Evolutionary conservation across 306 rosid genomes (phyloP).

Genomic region (Cicer bijugum): DNA sequence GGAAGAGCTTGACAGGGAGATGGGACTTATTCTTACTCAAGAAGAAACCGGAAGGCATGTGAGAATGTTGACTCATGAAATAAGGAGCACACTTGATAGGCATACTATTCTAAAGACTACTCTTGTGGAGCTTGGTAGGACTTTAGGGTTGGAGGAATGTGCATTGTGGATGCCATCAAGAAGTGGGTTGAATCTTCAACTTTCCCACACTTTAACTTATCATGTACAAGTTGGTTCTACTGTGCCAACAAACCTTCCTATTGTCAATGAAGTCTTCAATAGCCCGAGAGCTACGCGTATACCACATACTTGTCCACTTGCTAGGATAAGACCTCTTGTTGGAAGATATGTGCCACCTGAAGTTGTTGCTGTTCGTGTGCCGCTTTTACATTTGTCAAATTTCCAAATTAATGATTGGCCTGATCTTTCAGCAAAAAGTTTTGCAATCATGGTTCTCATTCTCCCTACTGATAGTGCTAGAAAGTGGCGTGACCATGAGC

Average conservation of each 20-base stretch:
- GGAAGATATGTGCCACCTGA: conserved; percentile 82
- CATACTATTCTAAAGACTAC: conserved; percentile 90
- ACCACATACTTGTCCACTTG: conserved; percentile 75
- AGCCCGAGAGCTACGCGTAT: conserved; percentile 69
- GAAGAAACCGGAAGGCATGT: conserved; percentile 96
- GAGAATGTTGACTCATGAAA: conserved; percentile 96
- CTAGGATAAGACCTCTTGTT: conserved; percentile 69
- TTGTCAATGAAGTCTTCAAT: conserved; percentile 76
- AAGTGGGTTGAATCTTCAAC: conserved; percentile 69
- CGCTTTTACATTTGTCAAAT: conserved; percentile 78
- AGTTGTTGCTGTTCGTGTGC: conserved; percentile 90
- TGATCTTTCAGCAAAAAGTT: conserved; percentile 73
- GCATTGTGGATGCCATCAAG: conserved; percentile 96
- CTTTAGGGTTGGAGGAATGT: conserved; percentile 85
- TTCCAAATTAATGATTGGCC: conserved; percentile 86
- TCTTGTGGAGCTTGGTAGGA: conserved; percentile 89
- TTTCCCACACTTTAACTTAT: conserved; percentile 73
- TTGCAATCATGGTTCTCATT: conserved; percentile 91
- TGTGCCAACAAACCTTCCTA: conserved; percentile 67
- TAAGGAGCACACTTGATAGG: conserved; percentile 87
- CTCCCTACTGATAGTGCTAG: conserved; percentile 82
- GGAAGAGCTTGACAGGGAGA: conserved; percentile 91
- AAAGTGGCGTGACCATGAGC: conserved; percentile 90
- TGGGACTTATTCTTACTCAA: conserved; percentile 90
- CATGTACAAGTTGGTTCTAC: conserved; percentile 75